phyloP scores from a whole-genome alignment of 805 yeast genomes.

The Kurtzmaniella fragi region DNA sequence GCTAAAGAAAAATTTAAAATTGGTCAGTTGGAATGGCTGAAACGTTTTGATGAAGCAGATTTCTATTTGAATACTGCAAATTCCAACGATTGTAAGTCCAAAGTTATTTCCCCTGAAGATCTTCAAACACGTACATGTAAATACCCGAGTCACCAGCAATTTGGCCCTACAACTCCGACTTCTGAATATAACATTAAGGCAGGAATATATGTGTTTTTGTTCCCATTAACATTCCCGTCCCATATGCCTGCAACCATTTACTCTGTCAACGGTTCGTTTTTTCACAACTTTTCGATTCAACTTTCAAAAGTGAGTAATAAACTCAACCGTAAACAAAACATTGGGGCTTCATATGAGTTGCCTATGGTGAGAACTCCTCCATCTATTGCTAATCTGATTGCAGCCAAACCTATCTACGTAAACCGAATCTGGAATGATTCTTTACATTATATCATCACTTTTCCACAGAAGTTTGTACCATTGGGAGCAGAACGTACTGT shows the following conservation, averaged over 20 bases:
- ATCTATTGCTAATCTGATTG: slow-evolving; percentile 49
- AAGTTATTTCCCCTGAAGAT: slow-evolving; percentile 38
- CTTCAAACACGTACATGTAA: slow-evolving; percentile 37
- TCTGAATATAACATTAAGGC: slow-evolving; percentile 32
- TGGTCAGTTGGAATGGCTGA: slow-evolving; percentile 46
- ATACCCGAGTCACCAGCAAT: slow-evolving; percentile 14
- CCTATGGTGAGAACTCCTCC: slow-evolving; percentile 56
- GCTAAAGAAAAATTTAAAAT: slow-evolving; percentile 44
- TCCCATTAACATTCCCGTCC: slow-evolving; percentile 60
- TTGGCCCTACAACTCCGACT: slow-evolving; percentile 6
- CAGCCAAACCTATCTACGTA: slow-evolving; percentile 72
- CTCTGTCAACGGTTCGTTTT: slow-evolving; percentile 46
- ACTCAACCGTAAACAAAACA: slow-evolving; percentile 30
- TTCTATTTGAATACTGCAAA: slow-evolving; percentile 36
- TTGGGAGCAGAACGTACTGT: slow-evolving; percentile 57
- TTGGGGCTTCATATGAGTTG: slow-evolving; percentile 25
- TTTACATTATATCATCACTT: slow-evolving; percentile 62
- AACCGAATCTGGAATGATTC: slow-evolving; percentile 72
- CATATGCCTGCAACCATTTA: slow-evolving; percentile 57
- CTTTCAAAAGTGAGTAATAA: slow-evolving; percentile 33
- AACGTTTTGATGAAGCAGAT: slow-evolving; percentile 38
- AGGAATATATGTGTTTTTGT: slow-evolving; percentile 64
- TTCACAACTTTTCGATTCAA: slow-evolving; percentile 38
- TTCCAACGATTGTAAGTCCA: slow-evolving; percentile 38
- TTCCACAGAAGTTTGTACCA: slow-evolving; percentile 65